A percentile compares a stretch with the other conserved stretches of the same genome.
These are phyloP conservation scores for Exophiala phaeomuriformis DNA, from an alignment of 2,329 filamentous ascomycete genomes.

Conservation along the genomic window DNA sequence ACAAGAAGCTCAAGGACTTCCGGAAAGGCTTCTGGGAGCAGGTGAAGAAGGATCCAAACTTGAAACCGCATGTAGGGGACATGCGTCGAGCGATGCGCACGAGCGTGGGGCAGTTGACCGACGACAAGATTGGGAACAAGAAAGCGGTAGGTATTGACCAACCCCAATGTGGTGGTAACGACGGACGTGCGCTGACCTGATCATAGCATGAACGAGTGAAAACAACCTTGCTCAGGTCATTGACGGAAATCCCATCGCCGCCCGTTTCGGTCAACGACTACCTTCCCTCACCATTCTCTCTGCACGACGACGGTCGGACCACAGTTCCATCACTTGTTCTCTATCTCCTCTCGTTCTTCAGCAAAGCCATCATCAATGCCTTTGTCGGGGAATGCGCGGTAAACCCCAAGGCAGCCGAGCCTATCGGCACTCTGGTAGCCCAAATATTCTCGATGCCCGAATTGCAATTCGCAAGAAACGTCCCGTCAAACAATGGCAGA, in stretches of 20 bases:
- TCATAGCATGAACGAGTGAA: constrained; percentile 45
- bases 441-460: constrained; percentile 64
- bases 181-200: constrained; percentile 5
- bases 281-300: constrained; percentile 36
- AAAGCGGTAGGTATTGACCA: constrained; percentile 43
- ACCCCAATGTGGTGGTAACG: constrained; percentile 8
- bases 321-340: constrained; percentile 55
- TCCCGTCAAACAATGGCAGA: constrained; percentile 37
- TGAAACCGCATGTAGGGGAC: constrained; percentile 63
- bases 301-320: constrained; percentile 14
- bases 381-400: constrained; percentile 60
- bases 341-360: constrained; percentile 68
- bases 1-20: constrained; percentile 59
- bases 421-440: constrained; percentile 68
- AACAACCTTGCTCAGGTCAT: constrained; percentile 47
- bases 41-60: constrained; percentile 47
- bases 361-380: constrained; percentile 65
- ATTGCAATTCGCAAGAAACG: constrained; percentile 37
- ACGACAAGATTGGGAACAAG: constrained; percentile 56
- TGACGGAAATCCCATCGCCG: constrained; percentile 46
- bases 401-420: constrained; percentile 61
- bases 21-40: constrained; percentile 49
- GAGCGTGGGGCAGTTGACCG: constrained; percentile 65
- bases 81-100: constrained; percentile 65
- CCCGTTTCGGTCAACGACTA: constrained; percentile 52